These are phyloP conservation scores for Nemania bipapillata DNA, from an alignment of 2,329 filamentous ascomycete genomes.

Conservation along the genomic window DNA sequence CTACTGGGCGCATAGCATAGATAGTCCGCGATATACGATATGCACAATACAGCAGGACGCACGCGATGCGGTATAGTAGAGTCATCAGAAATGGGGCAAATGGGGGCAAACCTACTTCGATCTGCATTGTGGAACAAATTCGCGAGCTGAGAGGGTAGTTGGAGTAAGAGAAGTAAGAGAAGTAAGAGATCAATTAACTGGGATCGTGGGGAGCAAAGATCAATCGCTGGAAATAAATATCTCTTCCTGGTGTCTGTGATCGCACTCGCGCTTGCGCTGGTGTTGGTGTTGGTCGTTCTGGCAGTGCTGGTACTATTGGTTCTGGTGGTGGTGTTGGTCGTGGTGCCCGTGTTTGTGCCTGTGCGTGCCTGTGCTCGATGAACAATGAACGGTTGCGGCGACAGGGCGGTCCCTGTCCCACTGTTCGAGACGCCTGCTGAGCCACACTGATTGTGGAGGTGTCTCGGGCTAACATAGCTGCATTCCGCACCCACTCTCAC, in stretches of 20 bases:
- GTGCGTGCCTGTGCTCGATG: too few relatives aligned
- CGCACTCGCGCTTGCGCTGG: not conserved
- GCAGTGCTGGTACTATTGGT: too few relatives aligned
- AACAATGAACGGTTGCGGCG: slow-evolving; percentile 7
- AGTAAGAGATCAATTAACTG: not conserved
- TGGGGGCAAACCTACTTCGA: slow-evolving; percentile 44
- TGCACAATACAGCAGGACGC: not conserved
- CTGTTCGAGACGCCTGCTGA: slow-evolving; percentile 8
- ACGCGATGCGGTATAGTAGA: not conserved
- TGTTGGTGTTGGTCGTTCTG: slow-evolving; percentile 2
- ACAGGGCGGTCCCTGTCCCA: slow-evolving; percentile 4
- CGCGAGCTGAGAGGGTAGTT: not conserved
- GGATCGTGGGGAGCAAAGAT: not conserved
- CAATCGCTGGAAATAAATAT: not conserved
- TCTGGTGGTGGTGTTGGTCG: not conserved
- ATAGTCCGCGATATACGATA: not conserved
- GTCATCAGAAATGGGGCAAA: not conserved
- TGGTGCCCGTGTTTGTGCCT: not conserved
- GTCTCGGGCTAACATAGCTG: not conserved
- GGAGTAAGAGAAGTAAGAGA: too few relatives aligned
- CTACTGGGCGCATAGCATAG: not conserved
- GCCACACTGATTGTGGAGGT: slow-evolving; percentile 18
- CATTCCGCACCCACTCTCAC: not conserved
- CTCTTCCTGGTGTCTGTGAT: not conserved
- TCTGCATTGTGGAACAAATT: slow-evolving; percentile 41